These are phyloP conservation scores for Syzygium jambos DNA, from an alignment of 345 rosid genomes.

Conservation along the genomic window DNA sequence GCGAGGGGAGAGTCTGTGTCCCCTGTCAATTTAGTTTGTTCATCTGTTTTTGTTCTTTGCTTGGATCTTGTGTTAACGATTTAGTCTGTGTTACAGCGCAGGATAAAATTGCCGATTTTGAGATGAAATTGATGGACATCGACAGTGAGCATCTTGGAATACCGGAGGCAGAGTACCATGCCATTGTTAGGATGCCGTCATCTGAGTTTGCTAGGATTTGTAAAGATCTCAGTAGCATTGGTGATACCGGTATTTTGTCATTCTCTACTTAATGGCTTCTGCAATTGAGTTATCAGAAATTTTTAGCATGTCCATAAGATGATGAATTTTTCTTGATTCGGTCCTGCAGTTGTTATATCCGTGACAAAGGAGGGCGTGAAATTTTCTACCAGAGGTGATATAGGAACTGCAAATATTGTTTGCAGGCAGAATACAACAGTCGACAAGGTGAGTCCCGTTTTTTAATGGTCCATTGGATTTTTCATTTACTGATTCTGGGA, in stretches of 20 bases:
- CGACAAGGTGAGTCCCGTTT: conserved; percentile 53
- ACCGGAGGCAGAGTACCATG: conserved; percentile 95
- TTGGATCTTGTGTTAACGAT: background rate
- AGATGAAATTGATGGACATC: conserved; percentile 98
- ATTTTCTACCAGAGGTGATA: conserved; percentile 94
- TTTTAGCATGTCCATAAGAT: background rate
- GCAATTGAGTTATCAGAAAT: background rate
- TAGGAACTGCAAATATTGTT: conserved; percentile 90
- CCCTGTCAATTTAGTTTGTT: background rate
- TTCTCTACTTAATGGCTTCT: background rate
- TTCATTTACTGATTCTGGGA: background rate
- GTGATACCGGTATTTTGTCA: conserved; percentile 68
- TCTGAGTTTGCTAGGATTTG: conserved; percentile 86
- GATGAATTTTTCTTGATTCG: background rate
- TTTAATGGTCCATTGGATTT: background rate
- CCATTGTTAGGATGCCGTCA: conserved; percentile 95
- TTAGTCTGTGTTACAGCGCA: conserved; percentile 41
- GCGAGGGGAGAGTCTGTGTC: background rate
- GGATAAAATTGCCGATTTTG: conserved; percentile 92
- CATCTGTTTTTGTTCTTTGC: background rate
- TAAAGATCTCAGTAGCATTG: conserved; percentile 83
- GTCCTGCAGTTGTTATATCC: conserved; percentile 70
- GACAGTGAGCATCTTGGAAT: conserved; percentile 98
- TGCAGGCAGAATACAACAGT: conserved; percentile 92
- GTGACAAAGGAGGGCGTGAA: conserved; percentile 98